These are phyloP conservation scores for Aspergillus fructus DNA, from an alignment of 2,329 filamentous ascomycete genomes.

Conservation along the genomic window DNA sequence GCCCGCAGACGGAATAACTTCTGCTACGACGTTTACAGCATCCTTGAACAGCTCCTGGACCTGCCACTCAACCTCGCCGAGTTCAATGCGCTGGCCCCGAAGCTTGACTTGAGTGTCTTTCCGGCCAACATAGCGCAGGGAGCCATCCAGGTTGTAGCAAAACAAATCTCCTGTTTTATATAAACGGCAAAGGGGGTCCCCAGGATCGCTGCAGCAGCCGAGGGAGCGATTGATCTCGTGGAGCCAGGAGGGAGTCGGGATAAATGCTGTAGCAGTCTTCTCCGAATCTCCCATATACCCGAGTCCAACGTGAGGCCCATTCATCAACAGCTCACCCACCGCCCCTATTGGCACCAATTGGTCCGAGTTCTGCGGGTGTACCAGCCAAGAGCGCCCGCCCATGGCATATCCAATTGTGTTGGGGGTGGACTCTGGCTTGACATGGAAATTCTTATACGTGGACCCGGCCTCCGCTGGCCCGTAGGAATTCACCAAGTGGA, in stretches of 20 bases:
- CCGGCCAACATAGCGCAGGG: constrained; percentile 40
- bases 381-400: constrained; percentile 16
- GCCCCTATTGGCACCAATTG: constrained; percentile 16
- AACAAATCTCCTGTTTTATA: constrained; percentile 22
- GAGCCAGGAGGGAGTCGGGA: neutral
- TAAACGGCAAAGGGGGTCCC: constrained; percentile 27
- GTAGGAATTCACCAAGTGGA: no score
- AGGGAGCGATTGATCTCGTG: no score
- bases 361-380: no score
- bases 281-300: constrained; percentile 33
- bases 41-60: no score
- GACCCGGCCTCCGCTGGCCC: no score
- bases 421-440: no score
- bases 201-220: no score
- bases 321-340: constrained; percentile 30
- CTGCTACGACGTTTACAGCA: no score
- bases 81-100: constrained; percentile 60
- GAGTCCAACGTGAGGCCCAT: constrained; percentile 23
- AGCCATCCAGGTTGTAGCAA: constrained; percentile 25
- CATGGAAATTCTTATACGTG: no score
- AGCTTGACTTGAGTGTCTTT: no score
- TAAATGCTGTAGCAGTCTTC: constrained; percentile 27
- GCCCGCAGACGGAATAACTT: no score
- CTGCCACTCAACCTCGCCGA: constrained; percentile 45
- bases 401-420: constrained; percentile 23